phyloP scores from a whole-genome alignment of 495 filamentous ascomycete genomes.

The Monascus purpureus region DNA sequence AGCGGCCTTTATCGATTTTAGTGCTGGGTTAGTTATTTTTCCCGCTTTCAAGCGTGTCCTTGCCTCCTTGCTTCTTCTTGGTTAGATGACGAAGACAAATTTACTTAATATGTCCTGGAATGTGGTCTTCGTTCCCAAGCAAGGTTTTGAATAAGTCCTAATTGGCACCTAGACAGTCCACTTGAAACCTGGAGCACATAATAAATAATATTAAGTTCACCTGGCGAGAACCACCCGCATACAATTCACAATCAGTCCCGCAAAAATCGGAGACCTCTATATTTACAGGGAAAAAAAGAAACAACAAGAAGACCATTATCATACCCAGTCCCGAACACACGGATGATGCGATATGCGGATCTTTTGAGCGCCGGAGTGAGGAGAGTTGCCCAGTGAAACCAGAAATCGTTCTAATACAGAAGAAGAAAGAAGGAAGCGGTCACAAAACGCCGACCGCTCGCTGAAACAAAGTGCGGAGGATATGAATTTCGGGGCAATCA shows the following conservation, averaged over 20 bases:
- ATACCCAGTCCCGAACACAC: conserved; percentile 32
- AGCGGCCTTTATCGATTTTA: conserved; percentile 14
- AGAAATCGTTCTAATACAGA: conserved; percentile 31
- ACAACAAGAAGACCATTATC: conserved; percentile 28
- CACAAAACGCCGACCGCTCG: conserved; percentile 17
- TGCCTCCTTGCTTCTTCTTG: no score
- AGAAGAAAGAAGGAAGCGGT: conserved; percentile 16
- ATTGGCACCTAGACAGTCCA: no score
- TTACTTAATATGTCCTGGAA: no score
- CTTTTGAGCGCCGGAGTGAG: conserved; percentile 37
- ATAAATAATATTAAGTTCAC: no score
- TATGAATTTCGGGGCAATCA: conserved; percentile 11
- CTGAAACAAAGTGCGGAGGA: conserved; percentile 16
- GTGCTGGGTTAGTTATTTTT: no score
- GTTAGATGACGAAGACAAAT: no score
- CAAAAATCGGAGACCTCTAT: conserved; percentile 29
- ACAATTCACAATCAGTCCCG: conserved; percentile 17
- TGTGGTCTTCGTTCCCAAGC: no score
- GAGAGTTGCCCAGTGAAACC: conserved; percentile 20
- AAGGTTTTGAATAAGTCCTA: no score
- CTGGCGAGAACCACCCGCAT: conserved; percentile 8
- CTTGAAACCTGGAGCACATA: no score
- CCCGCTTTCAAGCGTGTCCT: no score
- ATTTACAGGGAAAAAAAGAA: conserved; percentile 29
- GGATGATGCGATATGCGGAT: conserved; percentile 32